Evolutionary conservation across 2,329 filamentous ascomycete genomes (phyloP).

Genomic region (Fusarium longipes): DNA sequence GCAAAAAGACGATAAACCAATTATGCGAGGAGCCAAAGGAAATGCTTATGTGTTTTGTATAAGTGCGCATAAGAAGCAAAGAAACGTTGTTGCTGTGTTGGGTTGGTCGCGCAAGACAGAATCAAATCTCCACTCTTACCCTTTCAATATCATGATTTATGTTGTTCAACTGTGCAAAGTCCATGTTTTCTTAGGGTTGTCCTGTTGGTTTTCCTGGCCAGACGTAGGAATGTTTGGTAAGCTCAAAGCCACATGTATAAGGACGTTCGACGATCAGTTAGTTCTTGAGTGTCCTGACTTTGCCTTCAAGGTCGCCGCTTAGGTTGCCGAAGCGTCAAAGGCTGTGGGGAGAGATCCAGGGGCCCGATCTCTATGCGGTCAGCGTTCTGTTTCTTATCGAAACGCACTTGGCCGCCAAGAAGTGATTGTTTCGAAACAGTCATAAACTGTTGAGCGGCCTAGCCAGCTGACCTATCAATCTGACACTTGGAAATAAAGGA

Average conservation of each 20-base stretch:
- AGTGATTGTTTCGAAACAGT: background rate
- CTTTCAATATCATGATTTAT: slow-evolving; percentile 33
- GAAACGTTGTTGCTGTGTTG: background rate
- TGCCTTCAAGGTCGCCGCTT: background rate
- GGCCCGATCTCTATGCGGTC: background rate
- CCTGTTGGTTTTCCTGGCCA: background rate
- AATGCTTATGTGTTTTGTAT: slow-evolving; percentile 17
- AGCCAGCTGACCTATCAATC: background rate
- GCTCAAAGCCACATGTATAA: background rate
- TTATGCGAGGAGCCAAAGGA: slow-evolving; percentile 18
- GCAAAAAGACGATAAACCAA: slow-evolving; percentile 31
- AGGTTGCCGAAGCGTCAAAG: slow-evolving; percentile 20
- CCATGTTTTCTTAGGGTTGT: background rate
- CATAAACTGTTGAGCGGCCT: background rate
- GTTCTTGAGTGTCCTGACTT: background rate
- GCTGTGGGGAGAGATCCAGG: background rate
- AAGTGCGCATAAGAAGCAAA: slow-evolving; percentile 15
- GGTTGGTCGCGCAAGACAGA: slow-evolving; percentile 42
- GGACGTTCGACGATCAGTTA: background rate
- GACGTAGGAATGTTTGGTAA: background rate
- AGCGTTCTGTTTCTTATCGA: background rate
- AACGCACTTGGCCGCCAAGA: background rate
- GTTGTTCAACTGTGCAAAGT: background rate
- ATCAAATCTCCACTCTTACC: slow-evolving; percentile 49
- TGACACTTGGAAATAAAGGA: background rate